Base-by-base conservation (phyloP, 2,329 filamentous ascomycete species). In the Cladosporium sp. region DNA sequence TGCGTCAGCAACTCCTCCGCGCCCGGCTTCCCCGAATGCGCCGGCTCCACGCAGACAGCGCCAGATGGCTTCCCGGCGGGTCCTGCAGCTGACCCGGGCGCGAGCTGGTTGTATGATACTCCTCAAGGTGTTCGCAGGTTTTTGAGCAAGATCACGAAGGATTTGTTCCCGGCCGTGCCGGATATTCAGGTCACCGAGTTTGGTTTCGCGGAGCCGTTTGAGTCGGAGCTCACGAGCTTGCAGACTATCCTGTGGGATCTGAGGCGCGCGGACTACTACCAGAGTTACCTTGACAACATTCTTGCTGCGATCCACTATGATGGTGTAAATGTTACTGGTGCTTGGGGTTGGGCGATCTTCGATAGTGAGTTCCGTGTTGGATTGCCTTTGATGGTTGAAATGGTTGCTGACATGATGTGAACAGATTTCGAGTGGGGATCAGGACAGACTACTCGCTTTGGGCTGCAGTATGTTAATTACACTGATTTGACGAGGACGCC, bases 11-110 rank as follows among this genome's bases (percentile, higher is more conserved):
- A 83, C 69, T 72, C 74, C 43, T 77, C 76, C 6, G 67, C 78
- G 65, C 76, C 79, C 0, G 66, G 70, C 10, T 83, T 74, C 64
- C 81, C 81, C 0, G 76, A 79, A 53, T 83, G 81, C 60, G 78
- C 78, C 53, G 75, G 46, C 69, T 71, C 68, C 65, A 70, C 21
- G 59, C 67, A 53, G 5, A 65, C 73, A 1, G 76, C 74, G 0
- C 72, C 79, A 0, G 76, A 79, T 64, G 79, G 79, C 5, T 84
- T 84, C 67, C 79, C 80, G 1, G 71, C 80, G 51, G 76, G 77
- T 1, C 82, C 81, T 2, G 71, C 80, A 0, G 80, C 76, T 8
- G 76, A 78, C 62, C 67, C 70, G 0, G 72, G 73, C 13, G 69
- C 73, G 5, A 69, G 70, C 3, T 79, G 76, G 76, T 68, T 79